Conservation (phyloP, 2,329 filamentous ascomycete genomes). For the Claviceps monticola region DNA sequence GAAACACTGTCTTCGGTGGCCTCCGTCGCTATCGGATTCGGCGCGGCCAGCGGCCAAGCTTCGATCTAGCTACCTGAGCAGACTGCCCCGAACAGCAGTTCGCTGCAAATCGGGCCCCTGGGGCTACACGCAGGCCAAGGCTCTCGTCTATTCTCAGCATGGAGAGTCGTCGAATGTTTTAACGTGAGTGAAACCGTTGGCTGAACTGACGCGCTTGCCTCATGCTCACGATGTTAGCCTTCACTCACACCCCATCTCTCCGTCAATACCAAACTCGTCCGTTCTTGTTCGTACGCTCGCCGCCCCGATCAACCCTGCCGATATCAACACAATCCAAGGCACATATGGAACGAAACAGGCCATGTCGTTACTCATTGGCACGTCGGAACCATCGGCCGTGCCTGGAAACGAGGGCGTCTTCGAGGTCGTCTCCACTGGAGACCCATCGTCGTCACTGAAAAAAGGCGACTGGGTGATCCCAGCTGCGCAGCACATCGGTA, state of each 20-base stretch:
- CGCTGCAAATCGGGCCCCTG: constrained; percentile 49
- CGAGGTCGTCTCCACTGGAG: constrained; percentile 63
- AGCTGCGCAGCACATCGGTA: constrained; percentile 69
- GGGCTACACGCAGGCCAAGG: constrained; percentile 74
- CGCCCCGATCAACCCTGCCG: constrained; percentile 87
- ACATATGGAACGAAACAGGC: constrained; percentile 79
- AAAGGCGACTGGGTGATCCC: constrained; percentile 93
- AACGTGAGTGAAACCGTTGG: constrained; percentile 27
- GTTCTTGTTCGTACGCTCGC: constrained; percentile 80
- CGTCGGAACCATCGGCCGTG: constrained; percentile 59
- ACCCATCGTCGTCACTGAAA: constrained; percentile 36
- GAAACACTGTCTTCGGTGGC: constrained; percentile 11
- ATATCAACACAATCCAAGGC: constrained; percentile 96
- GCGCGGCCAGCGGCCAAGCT: constrained; percentile 11
- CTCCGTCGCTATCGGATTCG: constrained; percentile 11
- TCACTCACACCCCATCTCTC: constrained; percentile 65
- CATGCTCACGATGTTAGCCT: constrained; percentile 29
- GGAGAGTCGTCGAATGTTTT: constrained; percentile 64
- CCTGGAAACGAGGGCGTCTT: constrained; percentile 89
- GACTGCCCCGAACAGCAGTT: constrained; percentile 15
- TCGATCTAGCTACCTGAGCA: constrained; percentile 6
- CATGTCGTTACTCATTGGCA: constrained; percentile 66
- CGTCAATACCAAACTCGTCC: constrained; percentile 47
- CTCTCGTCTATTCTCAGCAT: constrained; percentile 60
- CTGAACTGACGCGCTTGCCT: not conserved